phyloP scores from a whole-genome alignment of 176 grass and related monocot genomes.

The Oryza australiensis region DNA sequence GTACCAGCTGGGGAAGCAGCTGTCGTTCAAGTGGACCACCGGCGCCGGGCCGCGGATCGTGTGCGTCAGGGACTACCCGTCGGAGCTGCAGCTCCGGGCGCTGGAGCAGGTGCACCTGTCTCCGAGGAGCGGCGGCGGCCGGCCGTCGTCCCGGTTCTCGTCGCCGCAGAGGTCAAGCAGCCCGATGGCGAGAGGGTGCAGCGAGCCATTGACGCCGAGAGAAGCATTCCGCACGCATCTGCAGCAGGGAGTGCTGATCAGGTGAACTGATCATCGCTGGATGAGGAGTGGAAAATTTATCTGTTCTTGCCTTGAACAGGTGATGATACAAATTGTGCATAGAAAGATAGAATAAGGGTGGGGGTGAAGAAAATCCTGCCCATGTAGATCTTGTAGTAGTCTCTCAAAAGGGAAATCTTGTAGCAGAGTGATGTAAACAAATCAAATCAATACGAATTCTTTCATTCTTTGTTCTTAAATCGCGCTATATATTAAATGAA shows the following conservation, averaged over 20 bases:
- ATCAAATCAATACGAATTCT: slow-evolving; percentile 19
- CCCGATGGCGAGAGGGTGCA: slow-evolving; percentile 43
- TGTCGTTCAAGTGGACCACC: slow-evolving; percentile 91
- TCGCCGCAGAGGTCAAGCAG: slow-evolving; percentile 46
- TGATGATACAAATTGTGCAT: slow-evolving; percentile 19
- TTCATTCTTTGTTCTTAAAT: too few species aligned
- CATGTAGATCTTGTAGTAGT: slow-evolving; percentile 40
- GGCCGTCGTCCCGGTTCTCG: slow-evolving; percentile 42
- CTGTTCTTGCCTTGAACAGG: not conserved
- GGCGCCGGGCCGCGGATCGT: slow-evolving; percentile 88
- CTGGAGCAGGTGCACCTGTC: slow-evolving; percentile 80
- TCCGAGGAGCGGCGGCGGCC: slow-evolving; percentile 39
- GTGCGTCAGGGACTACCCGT: slow-evolving; percentile 88
- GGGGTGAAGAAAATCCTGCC: slow-evolving; percentile 14
- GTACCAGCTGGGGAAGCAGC: slow-evolving; percentile 76
- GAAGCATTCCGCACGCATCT: slow-evolving; percentile 50
- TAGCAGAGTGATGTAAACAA: not conserved
- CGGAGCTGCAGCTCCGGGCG: slow-evolving; percentile 75
- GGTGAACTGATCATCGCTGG: slow-evolving; percentile 19
- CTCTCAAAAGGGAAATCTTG: not conserved
- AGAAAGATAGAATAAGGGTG: slow-evolving; percentile 25
- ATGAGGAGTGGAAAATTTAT: not conserved
- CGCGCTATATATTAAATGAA: too few species aligned
- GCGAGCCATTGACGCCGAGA: slow-evolving; percentile 38
- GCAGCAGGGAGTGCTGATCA: slow-evolving; percentile 14